A percentile compares a stretch with the other conserved stretches of the same genome.
phyloP scores from a whole-genome alignment of 768 basidiomycete genomes.

The Boletus rex-veris region DNA sequence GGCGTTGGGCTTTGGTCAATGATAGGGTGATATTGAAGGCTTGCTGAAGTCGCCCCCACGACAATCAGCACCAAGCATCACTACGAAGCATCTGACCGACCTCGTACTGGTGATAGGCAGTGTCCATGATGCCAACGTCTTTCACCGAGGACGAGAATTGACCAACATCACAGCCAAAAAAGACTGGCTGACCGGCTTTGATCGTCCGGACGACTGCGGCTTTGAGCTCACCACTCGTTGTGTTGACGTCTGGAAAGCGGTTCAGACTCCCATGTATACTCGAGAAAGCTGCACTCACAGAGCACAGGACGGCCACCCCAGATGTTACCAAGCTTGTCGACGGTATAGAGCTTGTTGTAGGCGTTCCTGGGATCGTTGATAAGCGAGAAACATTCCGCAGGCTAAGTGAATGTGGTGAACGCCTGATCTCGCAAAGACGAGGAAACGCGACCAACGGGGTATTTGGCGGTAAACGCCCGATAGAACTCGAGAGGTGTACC shows the following conservation, averaged over 20 bases:
- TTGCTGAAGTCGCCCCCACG: conserved; percentile 39
- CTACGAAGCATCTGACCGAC: conserved; percentile 29
- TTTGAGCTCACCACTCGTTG: conserved; percentile 79
- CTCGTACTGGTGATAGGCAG: conserved; percentile 78
- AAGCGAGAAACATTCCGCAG: conserved; percentile 80
- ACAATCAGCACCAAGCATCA: conserved; percentile 1
- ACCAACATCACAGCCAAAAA: conserved; percentile 97
- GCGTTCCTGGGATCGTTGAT: conserved; percentile 93
- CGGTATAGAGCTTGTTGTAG: conserved; percentile 82
- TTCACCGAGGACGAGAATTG: conserved; percentile 64
- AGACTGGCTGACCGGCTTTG: conserved; percentile 85
- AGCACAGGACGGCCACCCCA: conserved; percentile 83
- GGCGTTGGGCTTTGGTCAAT: conserved; percentile 80
- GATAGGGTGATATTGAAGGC: conserved; percentile 81
- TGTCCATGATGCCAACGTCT: conserved; percentile 80
- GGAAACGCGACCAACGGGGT: conserved; percentile 41
- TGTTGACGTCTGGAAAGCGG: conserved; percentile 72
- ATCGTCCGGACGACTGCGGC: conserved; percentile 77
- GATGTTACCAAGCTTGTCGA: conserved; percentile 89
- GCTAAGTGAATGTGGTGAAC: conserved; percentile 34
- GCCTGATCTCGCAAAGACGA: not conserved
- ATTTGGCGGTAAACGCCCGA: conserved; percentile 56
- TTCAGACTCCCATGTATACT: not conserved
- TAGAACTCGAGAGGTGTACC: conserved; percentile 83
- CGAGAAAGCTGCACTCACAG: conserved; percentile 47